A percentile compares a stretch with the other conserved stretches of the same genome.
Conservation (phyloP, 257 asterid genomes). For the Thymus quinquecostatus region DNA sequence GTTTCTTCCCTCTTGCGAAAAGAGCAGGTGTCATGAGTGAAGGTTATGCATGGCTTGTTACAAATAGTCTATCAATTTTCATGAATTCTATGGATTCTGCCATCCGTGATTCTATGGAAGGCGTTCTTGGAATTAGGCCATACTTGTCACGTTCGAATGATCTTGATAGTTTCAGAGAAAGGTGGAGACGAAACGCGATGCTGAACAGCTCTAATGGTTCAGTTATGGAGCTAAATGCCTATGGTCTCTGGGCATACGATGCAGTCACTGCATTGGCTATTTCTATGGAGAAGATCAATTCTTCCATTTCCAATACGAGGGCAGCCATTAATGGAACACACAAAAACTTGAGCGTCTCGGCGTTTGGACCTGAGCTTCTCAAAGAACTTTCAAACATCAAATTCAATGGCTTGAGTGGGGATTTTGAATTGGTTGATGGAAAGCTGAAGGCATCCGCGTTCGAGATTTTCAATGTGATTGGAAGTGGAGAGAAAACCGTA, state of each 20-base stretch:
- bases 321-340: constrained; percentile 25
- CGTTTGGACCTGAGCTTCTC: constrained; percentile 50
- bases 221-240: constrained; percentile 43
- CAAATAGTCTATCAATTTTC: constrained; percentile 59
- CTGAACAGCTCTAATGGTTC: constrained; percentile 21
- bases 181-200: constrained; percentile 47
- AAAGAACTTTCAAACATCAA: constrained; percentile 34
- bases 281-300: constrained; percentile 49
- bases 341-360: constrained; percentile 34
- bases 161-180: constrained; percentile 43
- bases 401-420: constrained; percentile 58
- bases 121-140: constrained; percentile 68
- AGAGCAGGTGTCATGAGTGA: constrained; percentile 44
- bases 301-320: constrained; percentile 4
- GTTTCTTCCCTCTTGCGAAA: constrained; percentile 48
- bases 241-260: constrained; percentile 73
- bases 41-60: constrained; percentile 68
- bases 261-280: constrained; percentile 56
- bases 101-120: constrained; percentile 59
- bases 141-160: constrained; percentile 41
- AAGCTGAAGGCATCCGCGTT: constrained; percentile 39
- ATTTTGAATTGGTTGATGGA: constrained; percentile 43
- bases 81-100: constrained; percentile 42
- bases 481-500: constrained; percentile 49
- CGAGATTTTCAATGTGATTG: constrained; percentile 60